A percentile compares a stretch with the other conserved stretches of the same genome.
phyloP scores from a whole-genome alignment of 2,329 filamentous ascomycete species.

The Cordyceps militaris region DNA sequence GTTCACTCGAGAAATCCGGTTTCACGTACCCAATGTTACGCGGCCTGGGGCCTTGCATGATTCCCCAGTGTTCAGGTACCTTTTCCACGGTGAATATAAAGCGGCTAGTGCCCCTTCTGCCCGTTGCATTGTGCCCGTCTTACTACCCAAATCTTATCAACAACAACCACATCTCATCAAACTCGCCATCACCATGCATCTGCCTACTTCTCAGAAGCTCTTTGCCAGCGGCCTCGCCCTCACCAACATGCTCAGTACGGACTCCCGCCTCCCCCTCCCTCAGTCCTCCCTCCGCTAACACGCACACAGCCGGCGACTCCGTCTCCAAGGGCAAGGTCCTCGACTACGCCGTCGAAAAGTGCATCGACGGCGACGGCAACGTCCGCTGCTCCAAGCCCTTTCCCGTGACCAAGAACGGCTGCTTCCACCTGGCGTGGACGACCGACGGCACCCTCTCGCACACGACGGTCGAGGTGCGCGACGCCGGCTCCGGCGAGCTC shows the following conservation, averaged over 20 bases:
- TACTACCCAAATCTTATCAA: not conserved
- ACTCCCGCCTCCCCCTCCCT: not conserved
- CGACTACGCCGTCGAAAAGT: slow-evolving; percentile 36
- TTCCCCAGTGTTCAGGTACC: not conserved
- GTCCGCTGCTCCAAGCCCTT: slow-evolving; percentile 34
- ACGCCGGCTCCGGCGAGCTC: slow-evolving; percentile 32
- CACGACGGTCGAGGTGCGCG: slow-evolving; percentile 30
- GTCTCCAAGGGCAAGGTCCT: slow-evolving; percentile 29
- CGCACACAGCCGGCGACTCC: slow-evolving; percentile 13
- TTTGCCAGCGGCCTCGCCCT: slow-evolving; percentile 10
- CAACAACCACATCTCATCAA: not conserved
- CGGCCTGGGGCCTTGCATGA: not conserved
- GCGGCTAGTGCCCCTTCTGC: not conserved
- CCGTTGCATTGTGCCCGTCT: not conserved
- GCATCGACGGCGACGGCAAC: slow-evolving; percentile 32
- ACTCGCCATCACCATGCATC: slow-evolving; percentile 14
- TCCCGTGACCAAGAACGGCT: slow-evolving; percentile 29
- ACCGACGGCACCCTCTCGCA: slow-evolving; percentile 32
- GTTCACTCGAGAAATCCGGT: not conserved
- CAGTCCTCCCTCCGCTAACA: not conserved
- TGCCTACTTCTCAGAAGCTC: slow-evolving; percentile 11
- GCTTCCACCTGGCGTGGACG: slow-evolving; percentile 35
- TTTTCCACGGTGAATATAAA: not conserved
- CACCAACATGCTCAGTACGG: not conserved
- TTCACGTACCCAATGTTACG: not conserved